Percentiles rank a stretch among this genome's conserved stretches.
These are phyloP conservation scores for Colletotrichum kahawae DNA, from an alignment of 2,329 filamentous ascomycete genomes.

Conservation along the genomic window DNA sequence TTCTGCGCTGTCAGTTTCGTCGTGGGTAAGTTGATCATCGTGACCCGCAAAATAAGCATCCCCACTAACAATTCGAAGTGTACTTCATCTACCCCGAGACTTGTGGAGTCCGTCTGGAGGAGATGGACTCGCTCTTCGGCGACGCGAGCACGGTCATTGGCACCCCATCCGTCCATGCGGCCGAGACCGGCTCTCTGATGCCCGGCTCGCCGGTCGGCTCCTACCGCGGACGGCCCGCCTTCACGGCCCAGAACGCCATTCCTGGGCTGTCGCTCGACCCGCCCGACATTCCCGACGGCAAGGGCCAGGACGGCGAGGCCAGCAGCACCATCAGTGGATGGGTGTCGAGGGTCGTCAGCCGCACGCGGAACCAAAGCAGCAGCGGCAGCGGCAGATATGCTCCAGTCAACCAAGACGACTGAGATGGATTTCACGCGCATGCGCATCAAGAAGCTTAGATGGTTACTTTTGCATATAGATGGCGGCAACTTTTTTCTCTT, in stretches of 20 bases:
- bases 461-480: slow-evolving; percentile 43
- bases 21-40: slow-evolving; percentile 71
- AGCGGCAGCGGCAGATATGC: slow-evolving; percentile 41
- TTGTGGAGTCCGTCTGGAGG: slow-evolving; percentile 90
- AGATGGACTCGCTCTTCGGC: slow-evolving; percentile 95
- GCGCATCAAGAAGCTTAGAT: slow-evolving; percentile 12
- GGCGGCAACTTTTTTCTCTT: slow-evolving; percentile 22
- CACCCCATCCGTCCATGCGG: slow-evolving; percentile 75
- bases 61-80: slow-evolving; percentile 58
- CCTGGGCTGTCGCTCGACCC: slow-evolving; percentile 84
- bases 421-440: slow-evolving; percentile 1
- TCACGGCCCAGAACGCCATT: slow-evolving; percentile 71
- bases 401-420: slow-evolving; percentile 46
- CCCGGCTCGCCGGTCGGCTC: slow-evolving; percentile 81
- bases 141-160: slow-evolving; percentile 83
- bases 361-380: slow-evolving; percentile 41
- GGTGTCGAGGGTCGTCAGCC: slow-evolving; percentile 46
- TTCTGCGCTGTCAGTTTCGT: slow-evolving; percentile 96
- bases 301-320: slow-evolving; percentile 45
- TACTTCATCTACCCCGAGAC: slow-evolving; percentile 99
- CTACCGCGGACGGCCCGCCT: slow-evolving; percentile 59
- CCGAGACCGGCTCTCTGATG: slow-evolving; percentile 82
- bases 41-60: neutral
- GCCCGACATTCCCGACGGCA: slow-evolving; percentile 62
- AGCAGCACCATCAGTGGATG: slow-evolving; percentile 54